Evolutionary conservation across 768 basidiomycete species (phyloP), one percentile per base, ranked within the genome.

Genomic region (Mycena polygramma): DNA sequence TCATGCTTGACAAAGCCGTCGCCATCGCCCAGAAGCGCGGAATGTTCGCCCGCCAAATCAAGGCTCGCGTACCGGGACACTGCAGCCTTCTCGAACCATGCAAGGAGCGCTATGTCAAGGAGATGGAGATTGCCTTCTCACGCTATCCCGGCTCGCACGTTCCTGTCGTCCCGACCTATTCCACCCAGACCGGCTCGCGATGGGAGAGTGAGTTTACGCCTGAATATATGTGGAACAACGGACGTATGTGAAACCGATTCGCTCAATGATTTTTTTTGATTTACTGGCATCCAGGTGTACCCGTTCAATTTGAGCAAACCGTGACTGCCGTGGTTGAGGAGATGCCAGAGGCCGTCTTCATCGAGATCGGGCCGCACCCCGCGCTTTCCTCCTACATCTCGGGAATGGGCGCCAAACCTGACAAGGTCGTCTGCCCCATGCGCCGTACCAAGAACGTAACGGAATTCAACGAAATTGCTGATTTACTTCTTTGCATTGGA

Each of bases 171-270:
- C 65, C 76, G 1, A 79, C 78, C 1, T 86, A 79, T 70, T 87
- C 86, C 0, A 82, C 84, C 9, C 62, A 75, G 9, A 81, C 81
- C 14, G 83, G 82, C 0, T 49, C 70, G 0, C 49, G 71, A 5
- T 75, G 75, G 20, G 65, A 73, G 2, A 64, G 68, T 0, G 6
- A 55, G 0, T 84, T 82, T 66, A 76, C 76, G 10, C 72, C 79
- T 0, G 77, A 83, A 10, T 87, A 87, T 71, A 80, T 81, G 53
- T 87, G 86, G 86, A 45, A 75, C 51, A 82, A 81, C 66, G 76
- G 79, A 9, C 78, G 82, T 11, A 65, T 72, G 57, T 57, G 22
- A 39, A 15, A 22, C 30, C 14, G n/a, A 22, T 14, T n/a, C 5
- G 11, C 15, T 30, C 57, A 24, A 10, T 24, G 9, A 36, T 57